Base-by-base conservation (phyloP, 441 rosid species). In the Erodium trifolium region DNA sequence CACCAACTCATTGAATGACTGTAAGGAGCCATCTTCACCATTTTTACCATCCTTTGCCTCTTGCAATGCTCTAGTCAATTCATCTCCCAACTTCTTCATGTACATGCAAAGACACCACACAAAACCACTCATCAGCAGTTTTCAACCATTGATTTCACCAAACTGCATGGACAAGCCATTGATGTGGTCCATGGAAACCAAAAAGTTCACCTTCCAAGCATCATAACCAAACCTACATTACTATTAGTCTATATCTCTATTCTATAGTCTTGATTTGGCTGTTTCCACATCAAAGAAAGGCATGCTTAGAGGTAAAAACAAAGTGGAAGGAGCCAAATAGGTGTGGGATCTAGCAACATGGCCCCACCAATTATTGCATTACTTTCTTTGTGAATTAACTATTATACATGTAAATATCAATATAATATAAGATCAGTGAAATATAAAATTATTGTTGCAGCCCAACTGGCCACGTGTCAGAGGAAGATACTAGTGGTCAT, bases 1-100 rank as follows among this genome's bases (percentile, higher is more conserved):
- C 64, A 90, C 89, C 77, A 90, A 93, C 76, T 88, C 85, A 16
- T 87, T 79, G 71, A 92, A 92, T 74, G 96, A 86, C 66, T 81
- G 87, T 65, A 79, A 60, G 23, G 91, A 74, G 73, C 75, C 83
- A 37, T 72, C 85, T 23, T 76, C 71, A 67, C 73, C 85, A 66
- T 65, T 71, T 63, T 68, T 82, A 60, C 75, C 78, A 43, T 79
- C 89, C 70, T 84, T 83, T 72, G 83, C 90, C 74, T 88, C 94
- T 66, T 81, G 72, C 65, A 92, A 78, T n/a, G 96, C 90, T 68
- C 85, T 82, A 67, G 90, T 79, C 85, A 92, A 77, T 76, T 92
- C 97, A 63, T 89, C 94, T 79, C 84, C 72, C 72, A 89, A 79
- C 77, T 78, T 85, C 92, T 88, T 73, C 65, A 76, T 41, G 57